These are phyloP conservation scores for Elaeagnus macrophylla DNA, from an alignment of 306 rosid genomes.

Conservation along the genomic window DNA sequence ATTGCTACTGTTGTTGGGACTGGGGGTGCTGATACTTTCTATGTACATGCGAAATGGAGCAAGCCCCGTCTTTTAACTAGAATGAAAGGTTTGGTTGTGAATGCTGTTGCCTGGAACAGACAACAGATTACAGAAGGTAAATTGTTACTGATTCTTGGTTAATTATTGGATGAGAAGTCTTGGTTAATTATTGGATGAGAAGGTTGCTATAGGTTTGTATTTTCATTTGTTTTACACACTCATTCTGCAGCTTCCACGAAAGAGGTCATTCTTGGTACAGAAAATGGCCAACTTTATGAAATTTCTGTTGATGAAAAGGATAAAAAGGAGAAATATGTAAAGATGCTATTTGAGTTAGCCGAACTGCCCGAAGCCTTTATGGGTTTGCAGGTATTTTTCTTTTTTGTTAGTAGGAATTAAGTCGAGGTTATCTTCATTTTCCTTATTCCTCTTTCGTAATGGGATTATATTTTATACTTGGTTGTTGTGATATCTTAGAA, in stretches of 20 bases:
- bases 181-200: constrained; percentile 8
- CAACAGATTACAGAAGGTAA: constrained; percentile 91
- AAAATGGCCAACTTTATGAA: constrained; percentile 79
- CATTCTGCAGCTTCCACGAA: constrained; percentile 57
- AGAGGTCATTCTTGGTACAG: constrained; percentile 87
- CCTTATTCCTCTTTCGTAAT: not conserved
- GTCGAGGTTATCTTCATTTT: not conserved
- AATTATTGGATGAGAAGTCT: constrained; percentile 6
- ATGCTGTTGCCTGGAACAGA: constrained; percentile 87
- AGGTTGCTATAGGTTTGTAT: not conserved
- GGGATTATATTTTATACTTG: not conserved
- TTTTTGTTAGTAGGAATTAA: not conserved
- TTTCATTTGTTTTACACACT: not conserved
- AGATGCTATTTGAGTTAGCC: constrained; percentile 52
- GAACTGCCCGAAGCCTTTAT: constrained; percentile 83
- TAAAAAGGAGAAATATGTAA: constrained; percentile 83
- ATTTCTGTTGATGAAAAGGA: constrained; percentile 91
- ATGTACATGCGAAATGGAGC: constrained; percentile 85
- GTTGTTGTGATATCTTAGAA: not conserved
- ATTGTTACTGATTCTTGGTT: constrained; percentile 6
- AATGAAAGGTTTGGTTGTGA: constrained; percentile 80
- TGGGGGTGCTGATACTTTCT: constrained; percentile 83
- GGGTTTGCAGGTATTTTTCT: constrained; percentile 63
- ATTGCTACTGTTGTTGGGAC: constrained; percentile 69
- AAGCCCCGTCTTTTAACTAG: constrained; percentile 77